Evolutionary conservation across 2,329 filamentous ascomycete species (phyloP), one percentile per base, ranked within the genome.

Genomic region (Neofusicoccum sp.): DNA sequence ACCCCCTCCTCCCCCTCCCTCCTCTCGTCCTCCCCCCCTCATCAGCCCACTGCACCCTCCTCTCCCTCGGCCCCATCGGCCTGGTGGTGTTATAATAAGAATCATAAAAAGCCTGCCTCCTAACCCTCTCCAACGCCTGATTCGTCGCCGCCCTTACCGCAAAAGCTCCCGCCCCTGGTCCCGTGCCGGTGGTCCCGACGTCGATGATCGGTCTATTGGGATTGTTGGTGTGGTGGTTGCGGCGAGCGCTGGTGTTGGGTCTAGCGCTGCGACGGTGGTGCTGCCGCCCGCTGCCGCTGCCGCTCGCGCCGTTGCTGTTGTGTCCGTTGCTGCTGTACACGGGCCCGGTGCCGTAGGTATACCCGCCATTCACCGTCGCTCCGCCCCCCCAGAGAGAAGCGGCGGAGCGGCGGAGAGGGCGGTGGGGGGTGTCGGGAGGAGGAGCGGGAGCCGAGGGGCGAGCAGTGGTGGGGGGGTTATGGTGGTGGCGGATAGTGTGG

Each of bases 91-190:
- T n/a, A n/a, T n/a, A n/a, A n/a, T n/a, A n/a, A n/a, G n/a, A n/a
- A n/a, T n/a, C n/a, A 11, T 28, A 1, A 43, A 58, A 58, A 28
- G 54, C 54, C 54, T 58, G 54, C 54, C 54, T 34, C 29, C 54
- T 8, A 29, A 58, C 54, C 4, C 7, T 28, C 54, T 58, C 54
- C 39, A 58, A 16, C 54, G 54, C 54, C 54, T 28, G 54, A 16
- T 34, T 58, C 39, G 54, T 58, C n/a, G 54, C 54, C 7, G 54
- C 54, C 11, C 54, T 12, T 8, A 58, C 54, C 39, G 54, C 39
- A 11, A 58, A 58, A 29, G 54, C 39, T 12, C 14, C 52, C 29
- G 8, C 37, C 37, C 6, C 6, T 28, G 8, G 28, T 28, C 29
- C 48, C 14, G 31, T 37, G 34, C 49, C 49, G 3, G 34, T 11